Conservation (phyloP, 2,329 filamentous ascomycete genomes). For the Coleophoma cylindrospora region DNA sequence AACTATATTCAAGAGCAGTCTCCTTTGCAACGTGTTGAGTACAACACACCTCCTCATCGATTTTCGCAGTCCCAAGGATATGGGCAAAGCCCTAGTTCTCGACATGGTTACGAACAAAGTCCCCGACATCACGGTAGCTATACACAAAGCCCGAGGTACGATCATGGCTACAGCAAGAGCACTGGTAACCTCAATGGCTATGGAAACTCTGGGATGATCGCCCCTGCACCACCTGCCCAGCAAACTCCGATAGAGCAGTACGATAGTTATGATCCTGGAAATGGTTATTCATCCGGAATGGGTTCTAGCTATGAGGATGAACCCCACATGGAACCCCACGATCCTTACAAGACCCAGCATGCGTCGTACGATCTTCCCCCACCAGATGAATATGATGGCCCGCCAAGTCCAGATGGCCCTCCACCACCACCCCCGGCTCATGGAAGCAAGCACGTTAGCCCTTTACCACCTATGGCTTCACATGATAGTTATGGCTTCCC, state of each 20-base stretch:
- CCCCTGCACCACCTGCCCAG: conserved; percentile 10
- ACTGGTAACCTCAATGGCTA: conserved; percentile 2
- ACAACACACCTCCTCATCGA: conserved; percentile 17
- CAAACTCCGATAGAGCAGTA: conserved; percentile 15
- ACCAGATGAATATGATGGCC: conserved; percentile 19
- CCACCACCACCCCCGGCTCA: conserved; percentile 28
- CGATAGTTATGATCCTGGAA: conserved; percentile 21
- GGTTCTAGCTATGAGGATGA: conserved; percentile 11
- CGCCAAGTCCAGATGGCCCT: conserved; percentile 25
- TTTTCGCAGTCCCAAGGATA: conserved; percentile 15
- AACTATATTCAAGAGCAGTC: conserved; percentile 44
- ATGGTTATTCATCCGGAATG: conserved; percentile 12
- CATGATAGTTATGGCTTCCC: conserved; percentile 18
- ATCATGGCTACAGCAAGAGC: conserved; percentile 4
- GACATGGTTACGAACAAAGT: conserved; percentile 2
- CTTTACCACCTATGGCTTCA: conserved; percentile 12
- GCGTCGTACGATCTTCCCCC: conserved; percentile 22
- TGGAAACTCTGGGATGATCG: conserved; percentile 8
- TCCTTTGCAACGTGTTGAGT: conserved; percentile 46
- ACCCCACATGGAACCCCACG: conserved; percentile 10
- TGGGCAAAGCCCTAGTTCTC: conserved; percentile 9
- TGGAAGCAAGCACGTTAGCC: conserved; percentile 18
- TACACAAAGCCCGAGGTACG: conserved; percentile 1
- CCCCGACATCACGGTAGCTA: conserved; percentile 2
- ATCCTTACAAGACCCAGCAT: conserved; percentile 16